Base-by-base conservation (phyloP, 352 stramenopile species). In the Phytophthora tubulina region DNA sequence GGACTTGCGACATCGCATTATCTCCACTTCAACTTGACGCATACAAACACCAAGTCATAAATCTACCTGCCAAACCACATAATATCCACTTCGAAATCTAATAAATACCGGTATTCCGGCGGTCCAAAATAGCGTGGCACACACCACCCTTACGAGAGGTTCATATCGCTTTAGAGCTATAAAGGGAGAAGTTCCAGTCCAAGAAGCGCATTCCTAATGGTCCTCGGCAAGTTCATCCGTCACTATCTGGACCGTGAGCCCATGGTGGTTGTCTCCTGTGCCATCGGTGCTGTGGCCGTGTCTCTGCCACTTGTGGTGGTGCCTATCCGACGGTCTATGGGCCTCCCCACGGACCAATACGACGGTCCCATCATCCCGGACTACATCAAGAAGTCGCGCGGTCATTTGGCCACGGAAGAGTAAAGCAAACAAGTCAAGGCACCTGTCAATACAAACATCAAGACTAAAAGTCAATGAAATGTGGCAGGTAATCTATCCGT, bases 321-420 rank as follows among this genome's bases (percentile, higher is more conserved):
- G 58, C 90, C 90, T 5, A 59, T 97, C 50, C 88, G 90, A 67
- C 90, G 90, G 72, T 95, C 85, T 49, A 81, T 97, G 72, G 90
- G 90, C 4, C 80, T 95, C 52, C 90, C 90, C 10, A 97, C 90
- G 51, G 88, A 97, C 75, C 90, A 97, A 75, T 97, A 97, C 82
- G 90, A 97, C 75, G 90, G 90, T 53, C 90, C 90, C 11, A 86
- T 89, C 75, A 81, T 96, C 59, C 88, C 88, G 6, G 85, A 84
- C 60, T 85, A 73, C 63, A 84, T 93, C 38, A 81, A 86, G 65
- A 93, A 92, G 77, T 93, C 85, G 56, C 86, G 86, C 67, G 88
- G 85, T 54, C 77, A 91, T 82, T 67, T 94, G 63, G 85, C 72
- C 31, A 74, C 62, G 55, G 76, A 89, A 78, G 70, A 64, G 54